Evolutionary conservation across 1,139 yeast species (phyloP).

Genomic region (Lodderomyces orthopsilosis): DNA sequence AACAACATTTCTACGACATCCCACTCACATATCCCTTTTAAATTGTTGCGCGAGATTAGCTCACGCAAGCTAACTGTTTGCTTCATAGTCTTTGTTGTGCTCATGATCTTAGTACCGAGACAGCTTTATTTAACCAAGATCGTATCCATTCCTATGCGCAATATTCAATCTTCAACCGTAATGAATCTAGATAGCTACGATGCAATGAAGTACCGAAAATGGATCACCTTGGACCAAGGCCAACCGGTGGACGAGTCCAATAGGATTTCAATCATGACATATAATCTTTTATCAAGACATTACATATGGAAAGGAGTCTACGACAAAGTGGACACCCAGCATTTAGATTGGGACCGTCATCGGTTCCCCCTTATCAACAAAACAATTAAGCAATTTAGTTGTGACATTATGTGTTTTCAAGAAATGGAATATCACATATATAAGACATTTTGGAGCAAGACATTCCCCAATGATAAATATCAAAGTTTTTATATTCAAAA

Average conservation of each 20-base stretch:
- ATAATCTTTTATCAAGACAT: conserved; percentile 53
- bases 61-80: neutral
- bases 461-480: conserved; percentile 30
- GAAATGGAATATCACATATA: conserved; percentile 55
- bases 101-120: neutral
- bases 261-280: conserved; percentile 41
- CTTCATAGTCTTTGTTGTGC: neutral
- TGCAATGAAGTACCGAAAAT: conserved; percentile 23
- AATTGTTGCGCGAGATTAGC: neutral
- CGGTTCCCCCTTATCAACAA: conserved; percentile 44
- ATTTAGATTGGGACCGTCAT: conserved; percentile 43
- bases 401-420: conserved; percentile 61
- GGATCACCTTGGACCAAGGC: conserved; percentile 17
- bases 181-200: conserved; percentile 16
- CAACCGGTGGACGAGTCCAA: conserved; percentile 1
- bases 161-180: neutral
- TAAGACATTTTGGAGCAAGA: conserved; percentile 38
- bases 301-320: conserved; percentile 59
- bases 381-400: conserved; percentile 35
- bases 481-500: conserved; percentile 48
- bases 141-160: neutral
- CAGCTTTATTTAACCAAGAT: neutral
- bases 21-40: neutral
- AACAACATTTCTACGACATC: no score
- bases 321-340: conserved; percentile 43